Evolutionary conservation across 2,329 filamentous ascomycete species (phyloP), one percentile per base, ranked within the genome.

Genomic region (Leptographium lundbergii): DNA sequence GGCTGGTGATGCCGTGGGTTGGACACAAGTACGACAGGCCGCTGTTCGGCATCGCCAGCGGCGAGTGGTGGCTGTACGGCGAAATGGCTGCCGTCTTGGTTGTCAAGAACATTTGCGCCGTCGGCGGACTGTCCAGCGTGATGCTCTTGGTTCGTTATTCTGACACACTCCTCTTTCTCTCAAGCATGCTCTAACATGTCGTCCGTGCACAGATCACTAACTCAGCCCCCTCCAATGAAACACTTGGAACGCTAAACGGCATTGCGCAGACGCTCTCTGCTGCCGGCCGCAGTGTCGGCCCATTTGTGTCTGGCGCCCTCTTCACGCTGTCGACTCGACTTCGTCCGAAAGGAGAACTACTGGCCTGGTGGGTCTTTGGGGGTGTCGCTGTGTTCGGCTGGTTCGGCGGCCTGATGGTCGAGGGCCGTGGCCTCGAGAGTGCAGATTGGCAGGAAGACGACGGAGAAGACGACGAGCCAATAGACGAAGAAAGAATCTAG

Each of bases 191-290:
- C 42, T 47, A 7, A 42, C 45, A 22, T 3, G 24, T n/a, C 29
- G 22, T 4, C 29, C 3, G 17, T 45, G 42, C 42, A 45, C 39
- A 92, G 88, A 91, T 99, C 64, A 97, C 91, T 45, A 99, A 99
- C 67, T 95, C 89, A 1, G 89, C 91, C 0, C 89, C 91, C 0
- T 90, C 91, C 9, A 82, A 92, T 70, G 85, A 87, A 6, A 91
- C 89, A 0, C 80, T 99, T 0, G 94, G 94, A 3, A 91, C 89
- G 0, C 78, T 99, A 29, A 96, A 99, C 67, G 94, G 94, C 11
- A 81, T 97, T 36, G 94, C 94, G 0, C 94, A 99, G 71, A 96
- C 91, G 0, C 82, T 99, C 0, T 95, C 90, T 0, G 94, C 94
- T 0, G 89, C 89, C 0, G 94, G 94, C 10, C 85, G 94, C 61